These are phyloP conservation scores for Solanum arcanum DNA, from an alignment of 257 asterid genomes.

Conservation along the genomic window DNA sequence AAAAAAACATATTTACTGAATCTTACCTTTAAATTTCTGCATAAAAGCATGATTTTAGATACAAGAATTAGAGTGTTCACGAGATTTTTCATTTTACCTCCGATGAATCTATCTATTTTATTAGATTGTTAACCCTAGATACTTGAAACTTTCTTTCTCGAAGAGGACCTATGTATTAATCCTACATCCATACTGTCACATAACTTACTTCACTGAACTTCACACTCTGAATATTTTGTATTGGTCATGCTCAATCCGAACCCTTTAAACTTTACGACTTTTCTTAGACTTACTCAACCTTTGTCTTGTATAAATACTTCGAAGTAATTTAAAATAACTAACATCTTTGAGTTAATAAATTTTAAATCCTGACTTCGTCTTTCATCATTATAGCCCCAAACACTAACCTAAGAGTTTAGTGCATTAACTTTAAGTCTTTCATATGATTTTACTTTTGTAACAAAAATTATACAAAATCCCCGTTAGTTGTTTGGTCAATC, in stretches of 20 bases:
- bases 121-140: not conserved
- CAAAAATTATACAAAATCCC: not conserved
- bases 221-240: not conserved
- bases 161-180: not conserved
- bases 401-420: not conserved
- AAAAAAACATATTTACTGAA: not conserved
- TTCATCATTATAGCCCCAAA: not conserved
- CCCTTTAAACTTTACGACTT: not conserved
- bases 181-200: not conserved
- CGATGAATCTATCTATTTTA: not conserved
- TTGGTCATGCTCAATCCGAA: not conserved
- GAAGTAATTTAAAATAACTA: not conserved
- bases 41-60: not conserved
- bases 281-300: not conserved
- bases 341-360: not conserved
- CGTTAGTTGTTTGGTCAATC: not conserved
- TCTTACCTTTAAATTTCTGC: not conserved
- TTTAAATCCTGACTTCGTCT: not conserved
- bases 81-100: rapidly evolving
- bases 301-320: not conserved
- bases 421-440: not conserved
- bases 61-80: not conserved
- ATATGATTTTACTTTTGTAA: not conserved
- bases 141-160: not conserved
- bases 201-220: not conserved